Evolutionary conservation across 495 filamentous ascomycete species (phyloP).

Genomic region (Melanomma pulvis-pyrius): DNA sequence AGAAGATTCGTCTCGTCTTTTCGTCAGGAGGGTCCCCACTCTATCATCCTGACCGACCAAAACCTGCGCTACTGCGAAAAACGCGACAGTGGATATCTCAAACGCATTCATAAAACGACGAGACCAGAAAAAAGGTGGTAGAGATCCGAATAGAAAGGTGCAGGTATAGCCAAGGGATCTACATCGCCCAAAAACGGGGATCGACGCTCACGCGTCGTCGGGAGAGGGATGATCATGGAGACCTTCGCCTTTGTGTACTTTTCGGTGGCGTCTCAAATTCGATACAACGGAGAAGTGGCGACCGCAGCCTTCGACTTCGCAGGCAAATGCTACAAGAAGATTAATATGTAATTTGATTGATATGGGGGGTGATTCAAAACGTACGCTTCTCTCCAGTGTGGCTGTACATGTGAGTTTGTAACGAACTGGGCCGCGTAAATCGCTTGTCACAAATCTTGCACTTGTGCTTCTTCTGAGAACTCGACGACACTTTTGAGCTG

Average conservation of each 20-base stretch:
- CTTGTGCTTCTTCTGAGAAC: conserved; percentile 99
- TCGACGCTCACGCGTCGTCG: conserved; percentile 35
- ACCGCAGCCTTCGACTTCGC: conserved; percentile 93
- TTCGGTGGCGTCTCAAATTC: conserved; percentile 90
- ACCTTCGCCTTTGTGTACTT: conserved; percentile 89
- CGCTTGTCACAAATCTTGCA: conserved; percentile 99
- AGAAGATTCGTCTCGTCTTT: conserved; percentile 25
- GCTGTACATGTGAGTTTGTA: conserved; percentile 99
- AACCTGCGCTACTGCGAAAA: conserved; percentile 24
- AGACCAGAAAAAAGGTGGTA: conserved; percentile 8
- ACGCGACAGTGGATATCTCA: conserved; percentile 40
- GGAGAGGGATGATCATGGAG: conserved; percentile 49
- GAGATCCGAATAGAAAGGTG: background rate
- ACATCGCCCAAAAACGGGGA: conserved; percentile 2
- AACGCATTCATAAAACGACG: conserved; percentile 24
- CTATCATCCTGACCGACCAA: conserved; percentile 23
- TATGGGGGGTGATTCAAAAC: conserved; percentile 45
- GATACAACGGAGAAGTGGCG: conserved; percentile 98
- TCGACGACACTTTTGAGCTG: conserved; percentile 93
- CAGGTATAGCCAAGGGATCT: background rate
- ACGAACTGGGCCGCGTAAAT: conserved; percentile 92
- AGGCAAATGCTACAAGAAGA: conserved; percentile 85
- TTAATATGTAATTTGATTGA: no score
- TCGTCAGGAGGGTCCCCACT: conserved; percentile 20
- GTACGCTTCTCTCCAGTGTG: conserved; percentile 99